phyloP scores from a whole-genome alignment of 805 yeast species.

The Spathaspora girioi region DNA sequence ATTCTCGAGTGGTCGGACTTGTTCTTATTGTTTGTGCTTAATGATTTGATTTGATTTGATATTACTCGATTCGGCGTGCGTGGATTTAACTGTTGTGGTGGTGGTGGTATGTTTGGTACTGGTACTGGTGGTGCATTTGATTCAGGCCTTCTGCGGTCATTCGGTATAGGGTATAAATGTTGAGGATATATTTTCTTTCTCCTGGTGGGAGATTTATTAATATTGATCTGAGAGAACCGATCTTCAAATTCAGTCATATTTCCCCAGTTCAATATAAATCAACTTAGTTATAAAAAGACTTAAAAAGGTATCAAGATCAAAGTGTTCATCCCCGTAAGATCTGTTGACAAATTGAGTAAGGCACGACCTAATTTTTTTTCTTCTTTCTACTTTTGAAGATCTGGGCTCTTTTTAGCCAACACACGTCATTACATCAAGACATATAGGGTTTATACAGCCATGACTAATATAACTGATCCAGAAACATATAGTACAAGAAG shows the following conservation, averaged over 20 bases:
- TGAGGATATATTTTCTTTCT: slow-evolving; percentile 19
- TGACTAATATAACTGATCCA: neutral
- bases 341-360: neutral
- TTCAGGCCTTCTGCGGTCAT: neutral
- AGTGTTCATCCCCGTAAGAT: neutral
- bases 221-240: slow-evolving; percentile 28
- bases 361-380: neutral
- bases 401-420: too few species aligned
- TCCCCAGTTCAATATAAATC: too few species aligned
- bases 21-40: slow-evolving; percentile 2
- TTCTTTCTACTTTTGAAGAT: too few species aligned
- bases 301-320: too few species aligned
- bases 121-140: too few species aligned
- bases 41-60: slow-evolving; percentile 4
- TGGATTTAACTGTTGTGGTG: slow-evolving; percentile 3
- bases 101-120: neutral
- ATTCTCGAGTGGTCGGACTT: slow-evolving; percentile 6
- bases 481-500: slow-evolving; percentile 22
- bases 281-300: too few species aligned
- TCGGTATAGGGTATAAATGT: slow-evolving; percentile 12
- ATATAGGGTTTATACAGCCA: too few species aligned
- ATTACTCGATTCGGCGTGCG: slow-evolving; percentile 17
- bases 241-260: slow-evolving; percentile 18
- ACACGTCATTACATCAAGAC: too few species aligned
- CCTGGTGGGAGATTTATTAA: slow-evolving; percentile 20